A percentile compares a stretch with the other conserved stretches of the same genome.
Evolutionary conservation across 2,329 filamentous ascomycete genomes (phyloP).

Genomic region (Aspergillus udagawae): DNA sequence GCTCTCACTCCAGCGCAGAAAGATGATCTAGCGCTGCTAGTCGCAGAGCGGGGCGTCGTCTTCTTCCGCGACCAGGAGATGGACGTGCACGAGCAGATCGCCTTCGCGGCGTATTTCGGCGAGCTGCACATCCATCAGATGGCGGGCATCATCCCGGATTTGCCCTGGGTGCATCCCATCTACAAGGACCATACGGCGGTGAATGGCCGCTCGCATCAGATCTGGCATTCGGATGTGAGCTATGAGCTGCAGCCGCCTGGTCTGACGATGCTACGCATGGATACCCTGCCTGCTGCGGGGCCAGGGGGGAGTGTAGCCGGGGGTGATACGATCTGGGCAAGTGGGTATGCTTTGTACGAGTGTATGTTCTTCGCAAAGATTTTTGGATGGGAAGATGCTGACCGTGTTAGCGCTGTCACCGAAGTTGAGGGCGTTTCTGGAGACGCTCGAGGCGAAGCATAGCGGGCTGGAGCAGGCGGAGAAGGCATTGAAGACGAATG

Average conservation of each 20-base stretch:
- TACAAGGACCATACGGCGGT: not conserved
- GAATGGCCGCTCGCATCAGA: constrained; percentile 1
- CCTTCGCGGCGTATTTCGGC: constrained; percentile 32
- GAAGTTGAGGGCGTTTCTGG: constrained; percentile 15
- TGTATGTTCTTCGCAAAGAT: constrained; percentile 15
- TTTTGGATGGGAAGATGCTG: too few species aligned
- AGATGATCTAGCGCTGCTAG: constrained; percentile 57
- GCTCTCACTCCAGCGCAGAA: constrained; percentile 47
- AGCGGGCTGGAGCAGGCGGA: constrained; percentile 25
- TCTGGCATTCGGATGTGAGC: constrained; percentile 24
- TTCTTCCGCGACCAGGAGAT: constrained; percentile 58
- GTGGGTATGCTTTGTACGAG: constrained; percentile 26
- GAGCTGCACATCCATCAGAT: constrained; percentile 20
- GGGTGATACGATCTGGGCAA: constrained; percentile 30
- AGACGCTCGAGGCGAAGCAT: constrained; percentile 28
- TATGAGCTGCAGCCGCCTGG: constrained; percentile 29
- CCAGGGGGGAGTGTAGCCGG: constrained; percentile 8
- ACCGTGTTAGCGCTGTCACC: too few species aligned
- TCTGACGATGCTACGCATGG: constrained; percentile 24
- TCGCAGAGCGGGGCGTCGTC: constrained; percentile 59
- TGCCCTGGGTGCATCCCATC: constrained; percentile 8
- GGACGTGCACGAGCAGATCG: constrained; percentile 22
- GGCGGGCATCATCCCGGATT: constrained; percentile 9
- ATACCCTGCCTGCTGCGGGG: constrained; percentile 15
- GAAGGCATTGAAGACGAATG: constrained; percentile 10